Evolutionary conservation across 1,139 yeast genomes (phyloP), one percentile per base, ranked within the genome.

Genomic region (Lodderomyces jiufengensis): DNA sequence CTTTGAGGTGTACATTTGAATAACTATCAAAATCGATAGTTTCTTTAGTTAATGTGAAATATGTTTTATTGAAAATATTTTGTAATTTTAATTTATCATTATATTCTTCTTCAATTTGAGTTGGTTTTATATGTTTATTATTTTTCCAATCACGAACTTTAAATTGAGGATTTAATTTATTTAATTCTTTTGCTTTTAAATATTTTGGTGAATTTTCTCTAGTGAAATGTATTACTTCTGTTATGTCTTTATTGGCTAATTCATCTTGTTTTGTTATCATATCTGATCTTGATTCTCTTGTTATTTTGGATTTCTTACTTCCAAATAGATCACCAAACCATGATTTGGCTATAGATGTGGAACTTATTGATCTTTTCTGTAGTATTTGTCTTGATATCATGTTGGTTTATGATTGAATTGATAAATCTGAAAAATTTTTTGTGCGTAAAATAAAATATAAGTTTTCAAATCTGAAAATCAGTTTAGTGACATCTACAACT

Each of bases 191-290:
- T 42, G 64, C 62, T 14, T 55, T 51, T 30, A 53, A 47, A 37
- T 42, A 41, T 8, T 49, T 49, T 4, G 69, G 66, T 2, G 74
- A 62, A 51, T 69, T 68, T 22, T 57, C 50, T 40, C 60, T 48
- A 40, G 55, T 60, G 46, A 69, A 63, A 36, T 67, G 52, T 34
- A 70, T 61, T 40, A 64, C 65, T 14, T n/a, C 21, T 3, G 31
- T 24, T 18, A 50, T 51, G 7, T 61, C 57, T 33, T 61, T 66
- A 41, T 61, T 66, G 40, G 52, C 61, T 28, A 64, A 56, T 45
- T 68, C 70, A 52, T 69, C 73, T 32, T 66, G 68, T 44, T 65
- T 55, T 36, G 66, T 54, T 38, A 69, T 52, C 27, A 67, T 70
- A 39, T 63, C 61, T 42, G 50, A 46, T 45, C 50, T 46, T 39